A percentile compares a stretch with the other conserved stretches of the same genome.
Conservation (phyloP, 1,284 basidiomycete species). For the Irpex lacteus region DNA sequence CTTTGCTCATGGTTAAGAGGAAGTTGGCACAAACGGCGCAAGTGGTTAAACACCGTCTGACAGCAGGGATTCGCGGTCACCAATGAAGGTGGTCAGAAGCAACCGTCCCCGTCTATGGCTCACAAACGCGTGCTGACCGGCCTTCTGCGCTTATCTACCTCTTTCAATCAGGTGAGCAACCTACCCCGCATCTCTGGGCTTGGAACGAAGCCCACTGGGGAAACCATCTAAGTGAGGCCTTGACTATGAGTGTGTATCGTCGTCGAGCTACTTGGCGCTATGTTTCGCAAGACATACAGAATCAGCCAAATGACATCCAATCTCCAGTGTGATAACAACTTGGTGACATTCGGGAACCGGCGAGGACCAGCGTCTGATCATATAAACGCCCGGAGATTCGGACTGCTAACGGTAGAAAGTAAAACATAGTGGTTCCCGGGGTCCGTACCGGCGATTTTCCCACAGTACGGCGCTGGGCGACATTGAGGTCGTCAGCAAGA, state of each 20-base stretch:
- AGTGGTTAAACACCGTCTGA: not conserved
- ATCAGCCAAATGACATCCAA: no score
- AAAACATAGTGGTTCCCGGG: constrained; percentile 8
- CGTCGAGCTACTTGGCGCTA: no score
- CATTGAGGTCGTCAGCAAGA: constrained; percentile 11
- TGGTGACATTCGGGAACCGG: not conserved
- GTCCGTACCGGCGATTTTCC: constrained; percentile 4
- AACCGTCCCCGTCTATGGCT: not conserved
- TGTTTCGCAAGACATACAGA: no score
- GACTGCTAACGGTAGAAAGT: not conserved
- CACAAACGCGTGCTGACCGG: not conserved
- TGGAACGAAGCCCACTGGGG: not conserved
- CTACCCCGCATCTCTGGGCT: not conserved
- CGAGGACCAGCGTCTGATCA: not conserved
- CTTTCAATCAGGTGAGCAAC: not conserved
- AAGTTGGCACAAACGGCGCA: not conserved
- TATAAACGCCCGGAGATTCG: not conserved
- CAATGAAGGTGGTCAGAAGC: not conserved
- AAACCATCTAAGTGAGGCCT: not conserved
- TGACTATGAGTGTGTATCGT: no score
- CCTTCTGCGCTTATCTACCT: constrained; percentile 4
- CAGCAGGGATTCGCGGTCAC: not conserved
- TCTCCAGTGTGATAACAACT: not conserved
- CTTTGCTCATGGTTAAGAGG: constrained; percentile 12
- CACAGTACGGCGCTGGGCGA: constrained; percentile 1